Conservation (phyloP, 2,329 filamentous ascomycete species). For the Chaetomiaceae sp. region DNA sequence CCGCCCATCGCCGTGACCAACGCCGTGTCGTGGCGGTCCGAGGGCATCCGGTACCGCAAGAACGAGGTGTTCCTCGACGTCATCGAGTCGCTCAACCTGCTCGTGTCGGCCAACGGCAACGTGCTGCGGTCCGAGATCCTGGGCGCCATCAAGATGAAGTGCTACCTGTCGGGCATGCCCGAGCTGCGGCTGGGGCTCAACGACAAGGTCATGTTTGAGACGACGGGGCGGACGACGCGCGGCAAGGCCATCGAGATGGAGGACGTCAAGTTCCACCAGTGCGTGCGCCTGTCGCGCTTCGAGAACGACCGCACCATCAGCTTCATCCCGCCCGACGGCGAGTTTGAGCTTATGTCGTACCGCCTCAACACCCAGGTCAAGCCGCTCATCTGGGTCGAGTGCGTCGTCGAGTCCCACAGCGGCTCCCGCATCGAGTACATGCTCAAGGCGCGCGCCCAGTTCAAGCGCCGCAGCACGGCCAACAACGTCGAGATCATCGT, state of each 20-base stretch:
- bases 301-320: slow-evolving; percentile 98
- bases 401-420: slow-evolving; percentile 91
- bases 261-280: slow-evolving; percentile 99
- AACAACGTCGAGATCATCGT: slow-evolving; percentile 99
- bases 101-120: slow-evolving; percentile 91
- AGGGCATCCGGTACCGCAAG: slow-evolving; percentile 97
- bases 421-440: slow-evolving; percentile 97
- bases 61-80: slow-evolving; percentile 99
- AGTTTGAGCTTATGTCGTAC: slow-evolving; percentile 99
- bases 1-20: slow-evolving; percentile 98
- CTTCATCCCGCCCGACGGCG: slow-evolving; percentile 96
- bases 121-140: slow-evolving; percentile 94
- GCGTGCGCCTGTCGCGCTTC: slow-evolving; percentile 89
- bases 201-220: slow-evolving; percentile 99
- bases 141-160: slow-evolving; percentile 99
- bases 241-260: slow-evolving; percentile 99
- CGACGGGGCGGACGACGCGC: slow-evolving; percentile 85
- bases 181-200: slow-evolving; percentile 91
- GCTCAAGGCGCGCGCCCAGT: slow-evolving; percentile 96
- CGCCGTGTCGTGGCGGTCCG: slow-evolving; percentile 94
- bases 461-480: slow-evolving; percentile 94
- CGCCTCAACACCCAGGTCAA: slow-evolving; percentile 98
- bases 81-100: slow-evolving; percentile 90
- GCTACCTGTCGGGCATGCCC: slow-evolving; percentile 97
- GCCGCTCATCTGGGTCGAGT: slow-evolving; percentile 98